A percentile compares a stretch with the other conserved stretches of the same genome.
phyloP scores from a whole-genome alignment of 1,284 basidiomycete species.

The Cutaneotrichosporon cutaneum region DNA sequence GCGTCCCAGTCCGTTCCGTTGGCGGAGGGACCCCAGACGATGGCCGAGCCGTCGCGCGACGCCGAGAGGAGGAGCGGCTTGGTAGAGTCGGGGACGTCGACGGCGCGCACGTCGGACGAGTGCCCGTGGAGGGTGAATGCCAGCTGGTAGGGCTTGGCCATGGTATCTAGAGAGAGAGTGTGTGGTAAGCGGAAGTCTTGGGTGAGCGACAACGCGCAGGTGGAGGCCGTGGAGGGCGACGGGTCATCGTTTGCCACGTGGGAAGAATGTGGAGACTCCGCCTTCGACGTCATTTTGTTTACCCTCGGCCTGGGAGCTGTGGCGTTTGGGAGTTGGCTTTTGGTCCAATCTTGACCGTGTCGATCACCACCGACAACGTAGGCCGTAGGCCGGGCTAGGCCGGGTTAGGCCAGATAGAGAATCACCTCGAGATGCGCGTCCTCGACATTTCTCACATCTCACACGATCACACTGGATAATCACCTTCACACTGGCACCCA shows the following conservation, averaged over 20 bases:
- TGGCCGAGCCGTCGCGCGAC: conserved; percentile 84
- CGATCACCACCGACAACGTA: no score
- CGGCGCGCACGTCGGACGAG: conserved; percentile 46
- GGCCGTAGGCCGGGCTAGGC: no score
- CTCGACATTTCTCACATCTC: no score
- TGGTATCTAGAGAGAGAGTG: conserved; percentile 1
- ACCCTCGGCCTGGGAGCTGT: no score
- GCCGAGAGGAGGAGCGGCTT: conserved; percentile 67
- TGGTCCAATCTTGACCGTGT: no score
- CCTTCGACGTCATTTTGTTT: neutral
- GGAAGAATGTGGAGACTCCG: neutral
- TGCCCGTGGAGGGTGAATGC: conserved; percentile 67
- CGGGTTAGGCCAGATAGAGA: no score
- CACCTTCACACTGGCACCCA: neutral
- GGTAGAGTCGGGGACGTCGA: conserved; percentile 30
- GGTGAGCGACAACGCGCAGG: neutral
- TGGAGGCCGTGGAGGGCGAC: conserved; percentile 15
- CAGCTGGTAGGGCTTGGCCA: conserved; percentile 62
- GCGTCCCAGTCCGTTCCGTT: conserved; percentile 64
- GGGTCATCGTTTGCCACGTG: conserved; percentile 7
- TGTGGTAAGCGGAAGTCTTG: neutral
- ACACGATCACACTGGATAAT: neutral
- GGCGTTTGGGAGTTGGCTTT: no score
- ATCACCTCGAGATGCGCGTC: no score
- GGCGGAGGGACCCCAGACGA: conserved; percentile 70